Evolutionary conservation across 164 flowering plant species (phyloP).

Genomic region (Tinospora cordifolia): DNA sequence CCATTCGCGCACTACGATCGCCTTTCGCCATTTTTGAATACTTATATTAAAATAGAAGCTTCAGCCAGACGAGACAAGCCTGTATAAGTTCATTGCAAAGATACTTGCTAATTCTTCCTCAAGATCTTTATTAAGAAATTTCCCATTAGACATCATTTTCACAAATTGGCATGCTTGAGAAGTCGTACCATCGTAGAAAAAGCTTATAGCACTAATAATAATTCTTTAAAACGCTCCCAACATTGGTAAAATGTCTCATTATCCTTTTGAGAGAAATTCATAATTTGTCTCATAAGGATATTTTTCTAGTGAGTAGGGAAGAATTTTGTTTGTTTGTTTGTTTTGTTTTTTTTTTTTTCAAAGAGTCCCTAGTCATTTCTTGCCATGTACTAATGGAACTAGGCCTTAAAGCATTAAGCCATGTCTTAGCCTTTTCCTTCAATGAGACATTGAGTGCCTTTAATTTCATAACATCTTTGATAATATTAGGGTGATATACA

Average conservation of each 20-base stretch:
- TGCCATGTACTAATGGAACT: background rate
- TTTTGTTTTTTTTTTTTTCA: no score
- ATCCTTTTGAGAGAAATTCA: background rate
- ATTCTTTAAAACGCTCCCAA: constrained; percentile 1
- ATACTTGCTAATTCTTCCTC: no score
- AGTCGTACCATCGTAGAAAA: constrained; percentile 2
- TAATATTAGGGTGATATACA: background rate
- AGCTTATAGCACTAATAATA: background rate
- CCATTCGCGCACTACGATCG: no score
- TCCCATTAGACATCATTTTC: constrained; percentile 5
- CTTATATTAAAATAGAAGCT: no score
- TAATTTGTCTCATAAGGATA: background rate
- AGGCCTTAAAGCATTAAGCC: background rate
- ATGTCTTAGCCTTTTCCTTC: no score
- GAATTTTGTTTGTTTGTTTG: no score
- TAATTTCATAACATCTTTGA: background rate
- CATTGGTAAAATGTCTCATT: background rate
- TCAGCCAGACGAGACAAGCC: no score
- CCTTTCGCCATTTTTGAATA: no score
- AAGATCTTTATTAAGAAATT: background rate
- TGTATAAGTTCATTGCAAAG: no score
- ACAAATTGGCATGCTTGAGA: background rate
- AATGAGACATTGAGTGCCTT: background rate
- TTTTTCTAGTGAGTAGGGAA: background rate
- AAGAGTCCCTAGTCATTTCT: background rate